Base-by-base conservation (phyloP, 2,329 filamentous ascomycete genomes). In the Colletotrichum spinosum region DNA sequence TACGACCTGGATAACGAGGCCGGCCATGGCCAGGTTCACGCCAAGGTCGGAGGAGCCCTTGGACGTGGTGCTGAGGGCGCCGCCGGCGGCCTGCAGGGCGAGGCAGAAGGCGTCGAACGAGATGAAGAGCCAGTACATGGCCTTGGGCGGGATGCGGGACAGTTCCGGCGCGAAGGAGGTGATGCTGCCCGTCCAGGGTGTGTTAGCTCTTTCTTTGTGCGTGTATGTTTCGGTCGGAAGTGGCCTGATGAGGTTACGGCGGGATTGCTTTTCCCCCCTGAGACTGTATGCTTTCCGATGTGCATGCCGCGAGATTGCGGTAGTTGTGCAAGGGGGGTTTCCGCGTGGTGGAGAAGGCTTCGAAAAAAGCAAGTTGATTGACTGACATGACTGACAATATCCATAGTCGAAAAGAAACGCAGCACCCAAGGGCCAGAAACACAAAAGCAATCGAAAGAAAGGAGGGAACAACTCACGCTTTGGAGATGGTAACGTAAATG, bases 401-500 rank as follows among this genome's bases (percentile, higher is more conserved):
- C 3, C 25, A 25, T 25, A 25, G 25, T 25, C 25, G 25, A 25
- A 25, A 25, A 25, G 25, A 25, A 25, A 25, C 25, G 25, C 3
- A 25, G 25, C 25, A 25, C 3, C 25, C 25, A 25, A 25, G 25
- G 25, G 25, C 25, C 25, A 25, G 25, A 25, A 25, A 25, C 25
- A 25, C 25, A 25, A 38, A 41, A 15, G 2, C 10, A 17, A 25
- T 15, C 7, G n/a, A 46, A 46, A 9, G 13, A 17, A 11, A 46
- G 25, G 5, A 17, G 34, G 45, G 34, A 6, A 35, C 2, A 13
- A 69, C 74, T 69, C 50, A 79, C 77, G 76, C 70, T 67, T 78
- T 78, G 68, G 75, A 77, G 37, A 90, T 81, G 37, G 86, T 89
- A 58, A 91, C 83, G 73, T 92, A 92, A 72, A 92, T 88, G 64